Percentiles rank a stretch among this genome's conserved stretches.
These are phyloP conservation scores for Incumbomyces delicatus DNA, from an alignment of 2,329 filamentous ascomycete genomes.

Conservation along the genomic window DNA sequence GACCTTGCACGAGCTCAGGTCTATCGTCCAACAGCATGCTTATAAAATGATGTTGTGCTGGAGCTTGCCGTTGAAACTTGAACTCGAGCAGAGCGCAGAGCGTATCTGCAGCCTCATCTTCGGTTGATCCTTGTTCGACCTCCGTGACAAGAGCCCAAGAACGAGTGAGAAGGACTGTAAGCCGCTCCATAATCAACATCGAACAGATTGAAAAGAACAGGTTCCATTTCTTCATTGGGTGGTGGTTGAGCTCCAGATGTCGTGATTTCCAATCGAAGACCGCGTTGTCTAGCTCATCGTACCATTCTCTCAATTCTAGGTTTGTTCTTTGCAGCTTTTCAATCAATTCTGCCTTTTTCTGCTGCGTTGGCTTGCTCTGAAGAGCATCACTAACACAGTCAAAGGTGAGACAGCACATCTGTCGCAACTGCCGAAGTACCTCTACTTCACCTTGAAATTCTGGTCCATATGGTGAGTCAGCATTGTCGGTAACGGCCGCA, in stretches of 20 bases:
- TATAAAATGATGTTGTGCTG: slow-evolving; percentile 6
- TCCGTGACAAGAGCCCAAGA: slow-evolving; percentile 4
- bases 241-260: slow-evolving; percentile 7
- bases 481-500: background rate
- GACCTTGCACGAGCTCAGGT: background rate
- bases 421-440: slow-evolving; percentile 1
- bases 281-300: slow-evolving; percentile 6
- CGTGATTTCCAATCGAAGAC: slow-evolving; percentile 8
- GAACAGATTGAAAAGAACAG: slow-evolving; percentile 6
- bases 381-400: slow-evolving; percentile 4
- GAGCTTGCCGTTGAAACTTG: slow-evolving; percentile 6
- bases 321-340: slow-evolving; percentile 7
- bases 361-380: background rate
- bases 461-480: background rate
- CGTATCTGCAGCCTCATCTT: slow-evolving; percentile 7
- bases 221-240: slow-evolving; percentile 7
- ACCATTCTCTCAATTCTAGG: slow-evolving; percentile 7
- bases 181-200: slow-evolving; percentile 5
- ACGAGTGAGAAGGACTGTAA: slow-evolving; percentile 4
- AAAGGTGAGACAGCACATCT: slow-evolving; percentile 3
- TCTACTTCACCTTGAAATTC: slow-evolving; percentile 4
- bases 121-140: background rate
- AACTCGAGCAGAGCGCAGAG: slow-evolving; percentile 7
- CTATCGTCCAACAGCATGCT: slow-evolving; percentile 7
- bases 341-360: slow-evolving; percentile 2